These are phyloP conservation scores for Talaromyces stipitatus DNA, from an alignment of 495 filamentous ascomycete genomes.

Conservation along the genomic window DNA sequence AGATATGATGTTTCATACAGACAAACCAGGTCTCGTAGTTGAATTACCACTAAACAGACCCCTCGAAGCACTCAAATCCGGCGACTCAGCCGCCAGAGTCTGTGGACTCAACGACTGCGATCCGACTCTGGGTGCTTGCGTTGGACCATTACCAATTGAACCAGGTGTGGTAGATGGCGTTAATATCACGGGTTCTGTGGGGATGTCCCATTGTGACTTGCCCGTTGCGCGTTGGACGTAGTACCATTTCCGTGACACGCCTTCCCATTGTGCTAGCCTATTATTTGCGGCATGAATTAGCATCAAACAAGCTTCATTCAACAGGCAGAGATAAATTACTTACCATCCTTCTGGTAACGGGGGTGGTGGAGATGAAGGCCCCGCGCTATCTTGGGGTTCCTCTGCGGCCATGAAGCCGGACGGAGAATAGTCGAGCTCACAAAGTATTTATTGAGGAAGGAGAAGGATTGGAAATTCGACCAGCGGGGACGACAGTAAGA, in stretches of 20 bases:
- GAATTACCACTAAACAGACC: neutral
- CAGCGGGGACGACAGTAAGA: neutral
- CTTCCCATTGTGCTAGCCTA: constrained; percentile 78
- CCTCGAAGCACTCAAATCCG: constrained; percentile 11
- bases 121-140: constrained; percentile 17
- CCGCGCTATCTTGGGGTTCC: constrained; percentile 55
- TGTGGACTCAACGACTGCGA: constrained; percentile 14
- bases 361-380: constrained; percentile 63
- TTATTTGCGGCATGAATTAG: neutral
- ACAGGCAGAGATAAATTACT: constrained; percentile 10
- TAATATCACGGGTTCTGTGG: constrained; percentile 50
- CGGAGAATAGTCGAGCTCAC: neutral
- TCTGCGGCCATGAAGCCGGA: constrained; percentile 19
- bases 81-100: constrained; percentile 7
- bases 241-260: constrained; percentile 64
- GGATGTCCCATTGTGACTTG: constrained; percentile 70
- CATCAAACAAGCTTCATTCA: constrained; percentile 3
- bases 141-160: constrained; percentile 22
- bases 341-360: constrained; percentile 65
- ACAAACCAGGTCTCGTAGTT: constrained; percentile 16
- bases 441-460: neutral
- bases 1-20: constrained; percentile 24
- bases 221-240: constrained; percentile 72
- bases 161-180: constrained; percentile 29
- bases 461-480: neutral